Conservation (phyloP, 768 basidiomycete species). For the Pleurotus djamor region DNA sequence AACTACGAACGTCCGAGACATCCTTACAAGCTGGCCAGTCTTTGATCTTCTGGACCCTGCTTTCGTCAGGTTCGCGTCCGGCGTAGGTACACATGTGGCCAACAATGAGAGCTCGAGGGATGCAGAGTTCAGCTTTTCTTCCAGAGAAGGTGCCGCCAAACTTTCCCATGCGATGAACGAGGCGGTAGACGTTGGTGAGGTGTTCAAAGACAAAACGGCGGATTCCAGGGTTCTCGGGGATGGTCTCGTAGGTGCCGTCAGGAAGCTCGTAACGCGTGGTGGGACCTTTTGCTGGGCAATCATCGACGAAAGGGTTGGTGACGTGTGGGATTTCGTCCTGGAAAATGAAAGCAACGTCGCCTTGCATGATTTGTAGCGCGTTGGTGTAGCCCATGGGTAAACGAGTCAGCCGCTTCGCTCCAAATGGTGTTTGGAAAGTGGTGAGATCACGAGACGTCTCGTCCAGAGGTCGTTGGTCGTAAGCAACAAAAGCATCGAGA, state of each 20-base stretch:
- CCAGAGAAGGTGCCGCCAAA: constrained; percentile 17
- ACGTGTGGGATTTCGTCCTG: constrained; percentile 34
- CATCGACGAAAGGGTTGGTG: constrained; percentile 35
- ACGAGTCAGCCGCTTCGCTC: constrained; percentile 20
- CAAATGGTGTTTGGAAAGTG: constrained; percentile 34
- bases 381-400: constrained; percentile 41
- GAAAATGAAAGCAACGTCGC: constrained; percentile 32
- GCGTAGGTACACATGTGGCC: constrained; percentile 32
- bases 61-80: constrained; percentile 22
- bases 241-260: constrained; percentile 27
- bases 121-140: constrained; percentile 15
- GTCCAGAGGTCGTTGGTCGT: constrained; percentile 24
- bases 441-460: constrained; percentile 31
- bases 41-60: constrained; percentile 19
- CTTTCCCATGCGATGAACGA: not conserved
- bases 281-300: constrained; percentile 31
- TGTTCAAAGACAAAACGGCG: constrained; percentile 37
- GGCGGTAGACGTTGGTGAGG: constrained; percentile 13
- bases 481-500: constrained; percentile 32
- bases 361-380: constrained; percentile 35
- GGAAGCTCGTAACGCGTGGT: constrained; percentile 20
- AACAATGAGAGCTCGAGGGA: constrained; percentile 18
- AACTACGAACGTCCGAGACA: constrained; percentile 14
- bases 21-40: constrained; percentile 14
- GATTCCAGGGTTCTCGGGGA: constrained; percentile 32